These are phyloP conservation scores for Aspergillus baeticus DNA, from an alignment of 495 filamentous ascomycete genomes.

Conservation along the genomic window DNA sequence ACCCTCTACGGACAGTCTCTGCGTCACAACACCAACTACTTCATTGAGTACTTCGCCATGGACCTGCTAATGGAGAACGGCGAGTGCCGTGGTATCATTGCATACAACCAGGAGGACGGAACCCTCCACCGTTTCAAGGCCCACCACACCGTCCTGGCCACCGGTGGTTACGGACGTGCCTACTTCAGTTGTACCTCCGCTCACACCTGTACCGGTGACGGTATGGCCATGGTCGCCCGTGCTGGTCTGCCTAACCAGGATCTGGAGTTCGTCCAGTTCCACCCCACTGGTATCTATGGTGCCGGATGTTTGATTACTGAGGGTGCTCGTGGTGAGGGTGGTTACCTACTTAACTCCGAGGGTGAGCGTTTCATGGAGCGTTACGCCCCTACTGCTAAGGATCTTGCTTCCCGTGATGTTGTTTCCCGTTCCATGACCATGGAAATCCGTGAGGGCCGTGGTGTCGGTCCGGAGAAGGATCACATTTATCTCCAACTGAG, in stretches of 20 bases:
- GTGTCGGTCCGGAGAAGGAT: conserved; percentile 94
- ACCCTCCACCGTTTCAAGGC: conserved; percentile 95
- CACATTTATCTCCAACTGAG: conserved; percentile 96
- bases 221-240: conserved; percentile 98
- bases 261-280: conserved; percentile 99
- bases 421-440: conserved; percentile 96
- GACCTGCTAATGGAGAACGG: conserved; percentile 97
- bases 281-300: conserved; percentile 98
- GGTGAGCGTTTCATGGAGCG: conserved; percentile 99
- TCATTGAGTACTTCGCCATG: conserved; percentile 97
- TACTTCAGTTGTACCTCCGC: conserved; percentile 98
- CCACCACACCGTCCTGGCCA: conserved; percentile 93
- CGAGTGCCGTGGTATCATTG: conserved; percentile 91
- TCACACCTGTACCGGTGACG: conserved; percentile 97
- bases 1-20: conserved; percentile 98
- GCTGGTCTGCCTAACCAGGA: conserved; percentile 98
- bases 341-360: conserved; percentile 93
- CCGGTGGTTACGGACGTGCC: conserved; percentile 92
- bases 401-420: conserved; percentile 89
- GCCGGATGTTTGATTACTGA: conserved; percentile 98
- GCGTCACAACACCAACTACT: conserved; percentile 97
- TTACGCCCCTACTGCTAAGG: conserved; percentile 96
- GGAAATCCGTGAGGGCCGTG: conserved; percentile 95
- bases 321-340: conserved; percentile 96
- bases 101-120: conserved; percentile 97